phyloP scores from a whole-genome alignment of 768 basidiomycete genomes.

The Termitomyces sp. region DNA sequence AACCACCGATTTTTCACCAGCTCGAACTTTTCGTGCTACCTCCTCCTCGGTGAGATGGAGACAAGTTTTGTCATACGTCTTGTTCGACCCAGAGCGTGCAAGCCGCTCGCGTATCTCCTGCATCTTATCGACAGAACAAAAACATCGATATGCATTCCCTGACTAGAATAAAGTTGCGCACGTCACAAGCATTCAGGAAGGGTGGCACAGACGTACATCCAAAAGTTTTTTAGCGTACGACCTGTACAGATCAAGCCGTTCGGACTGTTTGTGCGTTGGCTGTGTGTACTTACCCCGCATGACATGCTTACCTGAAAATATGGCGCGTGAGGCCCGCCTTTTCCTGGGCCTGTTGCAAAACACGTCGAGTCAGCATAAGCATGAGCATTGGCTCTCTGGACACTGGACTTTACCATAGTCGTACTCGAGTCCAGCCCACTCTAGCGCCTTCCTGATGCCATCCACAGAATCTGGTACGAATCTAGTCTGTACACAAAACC shows the following conservation, averaged over 20 bases:
- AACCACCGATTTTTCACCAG: slow-evolving; percentile 78
- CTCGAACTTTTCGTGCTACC: slow-evolving; percentile 61
- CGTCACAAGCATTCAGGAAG: neutral
- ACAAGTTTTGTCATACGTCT: slow-evolving; percentile 86
- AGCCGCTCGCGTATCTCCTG: slow-evolving; percentile 62
- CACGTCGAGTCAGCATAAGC: neutral
- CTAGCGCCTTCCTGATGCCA: slow-evolving; percentile 64
- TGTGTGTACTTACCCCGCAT: too few species aligned
- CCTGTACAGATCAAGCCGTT: slow-evolving; percentile 82
- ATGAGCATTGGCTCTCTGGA: neutral
- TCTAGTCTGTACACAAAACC: slow-evolving; percentile 49
- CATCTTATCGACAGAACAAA: slow-evolving; percentile 77
- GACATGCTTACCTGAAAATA: slow-evolving; percentile 67
- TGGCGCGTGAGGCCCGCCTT: slow-evolving; percentile 70
- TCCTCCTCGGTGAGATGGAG: slow-evolving; percentile 86
- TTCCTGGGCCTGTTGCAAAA: slow-evolving; percentile 60
- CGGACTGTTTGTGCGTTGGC: slow-evolving; percentile 50
- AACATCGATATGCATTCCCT: slow-evolving; percentile 91
- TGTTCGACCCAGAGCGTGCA: slow-evolving; percentile 65
- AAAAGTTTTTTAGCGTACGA: slow-evolving; percentile 68
- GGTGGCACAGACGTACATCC: slow-evolving; percentile 42
- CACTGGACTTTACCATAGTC: slow-evolving; percentile 68
- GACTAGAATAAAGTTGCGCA: slow-evolving; percentile 37
- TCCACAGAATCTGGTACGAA: slow-evolving; percentile 83
- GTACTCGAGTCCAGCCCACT: slow-evolving; percentile 89